Conservation (phyloP, 2,329 filamentous ascomycete genomes). For the Blastomyces emzantsi region DNA sequence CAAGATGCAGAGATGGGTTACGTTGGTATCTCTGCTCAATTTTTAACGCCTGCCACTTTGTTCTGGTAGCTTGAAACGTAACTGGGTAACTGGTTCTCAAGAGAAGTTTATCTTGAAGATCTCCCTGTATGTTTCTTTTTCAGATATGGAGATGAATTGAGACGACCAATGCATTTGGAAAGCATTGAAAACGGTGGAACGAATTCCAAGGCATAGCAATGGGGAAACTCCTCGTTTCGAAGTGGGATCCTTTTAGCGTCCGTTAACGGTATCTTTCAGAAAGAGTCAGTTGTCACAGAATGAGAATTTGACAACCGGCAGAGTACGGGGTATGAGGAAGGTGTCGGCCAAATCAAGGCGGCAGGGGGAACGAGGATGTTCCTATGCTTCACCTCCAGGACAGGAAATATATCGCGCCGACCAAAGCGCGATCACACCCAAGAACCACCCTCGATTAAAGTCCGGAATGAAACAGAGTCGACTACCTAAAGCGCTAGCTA, state of each 20-base stretch:
- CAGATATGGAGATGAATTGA: background rate
- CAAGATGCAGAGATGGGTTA: background rate
- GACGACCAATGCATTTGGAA: background rate
- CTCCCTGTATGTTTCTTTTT: background rate
- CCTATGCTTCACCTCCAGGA: too few species aligned
- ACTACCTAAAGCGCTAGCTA: too few species aligned
- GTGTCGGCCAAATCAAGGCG: too few species aligned
- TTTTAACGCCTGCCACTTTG: background rate
- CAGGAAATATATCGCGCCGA: too few species aligned
- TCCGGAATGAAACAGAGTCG: too few species aligned
- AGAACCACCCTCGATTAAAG: background rate
- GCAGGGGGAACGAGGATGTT: too few species aligned
- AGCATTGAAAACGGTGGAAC: background rate
- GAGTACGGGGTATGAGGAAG: too few species aligned
- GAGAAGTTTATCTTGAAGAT: background rate
- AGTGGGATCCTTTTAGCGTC: background rate
- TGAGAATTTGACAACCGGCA: background rate
- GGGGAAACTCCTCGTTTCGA: background rate
- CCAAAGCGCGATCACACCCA: background rate
- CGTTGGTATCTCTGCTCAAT: background rate
- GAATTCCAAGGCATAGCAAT: background rate
- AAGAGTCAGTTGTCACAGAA: background rate
- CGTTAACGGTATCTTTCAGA: background rate
- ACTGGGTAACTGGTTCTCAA: background rate
- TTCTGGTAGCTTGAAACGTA: background rate